phyloP scores from a whole-genome alignment of 2,329 filamentous ascomycete genomes.

The Xylaria sp. region DNA sequence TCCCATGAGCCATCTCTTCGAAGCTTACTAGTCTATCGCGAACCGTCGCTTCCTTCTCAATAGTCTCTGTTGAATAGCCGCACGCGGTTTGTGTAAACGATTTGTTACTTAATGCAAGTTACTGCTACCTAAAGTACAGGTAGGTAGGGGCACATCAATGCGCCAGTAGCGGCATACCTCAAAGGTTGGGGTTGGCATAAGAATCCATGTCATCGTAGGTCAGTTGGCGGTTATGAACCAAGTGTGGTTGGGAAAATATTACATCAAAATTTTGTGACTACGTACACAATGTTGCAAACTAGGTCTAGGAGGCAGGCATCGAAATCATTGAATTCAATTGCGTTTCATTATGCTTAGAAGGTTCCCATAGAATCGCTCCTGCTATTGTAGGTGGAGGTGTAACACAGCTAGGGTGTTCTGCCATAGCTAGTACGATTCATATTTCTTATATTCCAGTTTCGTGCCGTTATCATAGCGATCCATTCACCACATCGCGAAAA shows the following conservation, averaged over 20 bases:
- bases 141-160: neutral
- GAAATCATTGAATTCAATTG: no score
- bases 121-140: no score
- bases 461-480: neutral
- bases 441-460: no score
- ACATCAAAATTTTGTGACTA: neutral
- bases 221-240: neutral
- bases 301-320: no score
- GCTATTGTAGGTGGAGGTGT: neutral
- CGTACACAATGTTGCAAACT: neutral
- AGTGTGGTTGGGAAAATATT: neutral
- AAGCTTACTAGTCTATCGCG: slow-evolving; percentile 3
- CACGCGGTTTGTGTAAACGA: neutral
- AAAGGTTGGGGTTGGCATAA: neutral
- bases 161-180: neutral
- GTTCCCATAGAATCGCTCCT: no score
- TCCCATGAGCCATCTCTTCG: neutral
- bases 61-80: slow-evolving; percentile 7
- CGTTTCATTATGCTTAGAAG: no score
- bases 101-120: neutral
- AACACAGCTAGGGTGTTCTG: neutral
- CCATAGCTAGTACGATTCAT: neutral
- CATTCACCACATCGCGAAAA: neutral
- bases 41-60: slow-evolving; percentile 2
- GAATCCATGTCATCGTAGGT: neutral